Base-by-base conservation (phyloP, 768 basidiomycete genomes). In the Leccinum boreale region DNA sequence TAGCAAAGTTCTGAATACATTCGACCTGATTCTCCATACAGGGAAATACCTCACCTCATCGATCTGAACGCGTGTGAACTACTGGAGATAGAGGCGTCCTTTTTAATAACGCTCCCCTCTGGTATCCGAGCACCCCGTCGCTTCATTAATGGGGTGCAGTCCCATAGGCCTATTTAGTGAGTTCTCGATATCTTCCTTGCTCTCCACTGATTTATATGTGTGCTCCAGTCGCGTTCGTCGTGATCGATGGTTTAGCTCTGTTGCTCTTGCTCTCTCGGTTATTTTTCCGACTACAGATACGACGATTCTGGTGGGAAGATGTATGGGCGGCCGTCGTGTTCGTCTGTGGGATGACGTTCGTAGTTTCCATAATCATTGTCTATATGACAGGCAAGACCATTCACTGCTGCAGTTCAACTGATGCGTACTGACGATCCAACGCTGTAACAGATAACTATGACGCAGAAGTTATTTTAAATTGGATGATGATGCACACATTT, bases 291-390 rank as follows among this genome's bases (percentile, higher is more conserved):
- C 23, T 58, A 12, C 50, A 23, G 23, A 58, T 66, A 50, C 62
- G 46, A 42, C 19, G 61, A 31, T 58, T 66, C 33, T 67, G 66
- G 65, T 67, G 68, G 68, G 67, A 69, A 55, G 66, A 67, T 44
- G 9, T 26, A 3, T 70, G 68, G 65, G 62, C 67, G 15, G 55
- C 19, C 5, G 49, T 50, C 14, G 49, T 28, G 29, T n/a, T 50
- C 5, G n/a, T 50, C 49, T 31, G n/a, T 3, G 49, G 29, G 29
- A 50, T 21, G n/a, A 29, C n/a, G 24, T 49, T 49, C 8, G 10
- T 29, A 3, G 21, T 49, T 19, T 5, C 9, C 17, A 17, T n/a
- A 49, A 4, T 19, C 24, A 17, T 49, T 17, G 23, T 2, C 11
- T 17, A 17, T 19, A 10, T 10, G 21, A 49, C 48, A 17, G 48